A percentile compares a stretch with the other conserved stretches of the same genome.
These are phyloP conservation scores for Colletotrichum caudatum DNA, from an alignment of 2,329 filamentous ascomycete species.

Conservation along the genomic window DNA sequence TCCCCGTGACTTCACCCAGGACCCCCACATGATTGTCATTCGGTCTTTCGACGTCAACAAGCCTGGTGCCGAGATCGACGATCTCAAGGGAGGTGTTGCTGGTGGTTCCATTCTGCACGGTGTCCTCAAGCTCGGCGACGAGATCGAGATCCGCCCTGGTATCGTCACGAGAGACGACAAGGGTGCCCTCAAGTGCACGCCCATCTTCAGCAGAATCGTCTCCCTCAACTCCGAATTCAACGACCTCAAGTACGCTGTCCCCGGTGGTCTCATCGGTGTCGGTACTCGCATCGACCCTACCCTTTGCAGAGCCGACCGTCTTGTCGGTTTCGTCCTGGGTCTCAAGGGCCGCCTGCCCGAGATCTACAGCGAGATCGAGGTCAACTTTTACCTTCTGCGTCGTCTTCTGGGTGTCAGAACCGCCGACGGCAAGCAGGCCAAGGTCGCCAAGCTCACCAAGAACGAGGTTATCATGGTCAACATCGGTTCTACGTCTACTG, in stretches of 20 bases:
- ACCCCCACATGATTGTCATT: conserved; percentile 99
- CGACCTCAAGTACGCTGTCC: conserved; percentile 97
- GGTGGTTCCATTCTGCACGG: conserved; percentile 97
- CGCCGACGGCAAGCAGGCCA: conserved; percentile 98
- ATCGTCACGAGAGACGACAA: conserved; percentile 96
- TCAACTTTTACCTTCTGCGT: conserved; percentile 98
- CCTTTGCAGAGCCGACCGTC: conserved; percentile 97
- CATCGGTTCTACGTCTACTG: conserved; percentile 96
- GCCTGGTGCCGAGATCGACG: conserved; percentile 97
- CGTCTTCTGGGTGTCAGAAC: conserved; percentile 96
- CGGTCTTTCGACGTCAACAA: conserved; percentile 99
- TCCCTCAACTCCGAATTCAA: conserved; percentile 96
- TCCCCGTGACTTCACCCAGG: conserved; percentile 87
- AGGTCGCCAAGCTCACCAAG: conserved; percentile 98
- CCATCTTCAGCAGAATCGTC: conserved; percentile 95
- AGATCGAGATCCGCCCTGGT: conserved; percentile 99
- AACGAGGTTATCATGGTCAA: conserved; percentile 99
- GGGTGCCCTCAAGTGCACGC: conserved; percentile 94
- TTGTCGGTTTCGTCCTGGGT: conserved; percentile 97
- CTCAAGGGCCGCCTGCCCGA: conserved; percentile 93
- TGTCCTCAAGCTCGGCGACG: conserved; percentile 95
- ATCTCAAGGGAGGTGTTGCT: conserved; percentile 97
- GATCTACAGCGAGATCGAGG: conserved; percentile 98
- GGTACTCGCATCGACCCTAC: conserved; percentile 98
- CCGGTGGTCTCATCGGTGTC: conserved; percentile 97